Conservation (phyloP, 192 early-diverging fungal genomes). For the Backusella circina region DNA sequence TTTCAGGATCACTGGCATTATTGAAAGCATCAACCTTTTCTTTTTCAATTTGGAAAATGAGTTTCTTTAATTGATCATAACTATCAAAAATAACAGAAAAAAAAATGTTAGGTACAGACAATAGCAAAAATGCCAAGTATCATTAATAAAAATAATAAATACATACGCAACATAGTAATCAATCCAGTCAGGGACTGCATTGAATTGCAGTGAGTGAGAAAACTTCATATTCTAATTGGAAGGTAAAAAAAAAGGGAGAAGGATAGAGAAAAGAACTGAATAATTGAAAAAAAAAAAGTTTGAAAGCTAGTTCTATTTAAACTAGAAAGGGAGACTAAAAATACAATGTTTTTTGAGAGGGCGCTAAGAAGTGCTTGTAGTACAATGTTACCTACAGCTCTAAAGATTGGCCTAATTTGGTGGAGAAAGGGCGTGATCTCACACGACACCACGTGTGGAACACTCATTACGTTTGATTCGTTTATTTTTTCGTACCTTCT, state of each 20-base stretch:
- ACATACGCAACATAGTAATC: slow-evolving; percentile 77
- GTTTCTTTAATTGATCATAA: slow-evolving; percentile 33
- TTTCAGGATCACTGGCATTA: slow-evolving; percentile 8
- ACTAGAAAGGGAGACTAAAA: neutral
- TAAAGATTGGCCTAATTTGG: neutral
- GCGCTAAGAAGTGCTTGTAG: neutral
- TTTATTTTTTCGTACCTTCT: neutral
- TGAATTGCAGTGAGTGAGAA: slow-evolving; percentile 87
- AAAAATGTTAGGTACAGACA: neutral
- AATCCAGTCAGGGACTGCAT: slow-evolving; percentile 85
- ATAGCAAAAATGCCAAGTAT: neutral
- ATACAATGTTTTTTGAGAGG: neutral
- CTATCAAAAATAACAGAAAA: neutral
- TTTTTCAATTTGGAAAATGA: slow-evolving; percentile 36
- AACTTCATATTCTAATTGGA: slow-evolving; percentile 75
- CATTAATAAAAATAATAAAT: neutral
- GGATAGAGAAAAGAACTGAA: neutral
- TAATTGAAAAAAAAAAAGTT: slow-evolving; percentile 7
- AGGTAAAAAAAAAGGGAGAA: neutral
- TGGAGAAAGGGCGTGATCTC: neutral
- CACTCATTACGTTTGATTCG: neutral
- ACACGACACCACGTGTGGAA: slow-evolving; percentile 14
- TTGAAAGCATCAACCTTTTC: slow-evolving; percentile 24
- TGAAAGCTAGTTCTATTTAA: slow-evolving; percentile 10
- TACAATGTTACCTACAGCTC: neutral